Evolutionary conservation across 2,329 filamentous ascomycete species (phyloP), one percentile per base, ranked within the genome.

Genomic region (Alternaria sp.): DNA sequence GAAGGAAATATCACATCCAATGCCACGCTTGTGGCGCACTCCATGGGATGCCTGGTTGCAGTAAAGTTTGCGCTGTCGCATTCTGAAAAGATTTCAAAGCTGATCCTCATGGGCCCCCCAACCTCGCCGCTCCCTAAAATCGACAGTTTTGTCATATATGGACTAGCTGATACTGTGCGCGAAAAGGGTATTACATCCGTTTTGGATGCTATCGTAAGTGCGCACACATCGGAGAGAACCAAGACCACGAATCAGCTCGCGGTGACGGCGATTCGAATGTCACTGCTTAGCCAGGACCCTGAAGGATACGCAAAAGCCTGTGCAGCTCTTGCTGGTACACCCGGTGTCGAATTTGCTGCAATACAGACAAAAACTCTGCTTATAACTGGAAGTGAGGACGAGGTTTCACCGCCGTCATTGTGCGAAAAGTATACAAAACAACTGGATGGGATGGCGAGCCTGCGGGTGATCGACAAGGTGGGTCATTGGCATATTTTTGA

Each of bases 241-340:
- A 36, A 8, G 34, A 17, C 14, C 11, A n/a, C 26, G 0, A 80
- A 80, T n/a, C 75, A 77, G 0, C 54, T 84, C 1, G 80, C 78
- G 2, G 57, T 80, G 9, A 68, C 79, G 2, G 81, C 82, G 0
- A 72, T 81, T 8, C 68, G 80, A 5, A 63, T 81, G 26, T 81
- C 78, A 5, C 70, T 86, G 2, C 69, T 84, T 0, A 69, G 76
- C 0, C 82, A 84, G 60, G 80, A 85, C 61, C 76, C 81, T 0
- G 84, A 86, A 60, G 81, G 81, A 1, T 86, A 85, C 67, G 84
- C 84, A 1, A 86, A 86, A 60, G 84, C 78, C 0, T 83, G 82
- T 40, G 73, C 74, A 28, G 84, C 84, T 3, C 73, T 86, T 29
- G 84, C 80, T 3, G 72, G 72, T 4, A 78, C 79, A 1, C 69